Conservation (phyloP, 2,329 filamentous ascomycete species). For the Cladosporium sp. region DNA sequence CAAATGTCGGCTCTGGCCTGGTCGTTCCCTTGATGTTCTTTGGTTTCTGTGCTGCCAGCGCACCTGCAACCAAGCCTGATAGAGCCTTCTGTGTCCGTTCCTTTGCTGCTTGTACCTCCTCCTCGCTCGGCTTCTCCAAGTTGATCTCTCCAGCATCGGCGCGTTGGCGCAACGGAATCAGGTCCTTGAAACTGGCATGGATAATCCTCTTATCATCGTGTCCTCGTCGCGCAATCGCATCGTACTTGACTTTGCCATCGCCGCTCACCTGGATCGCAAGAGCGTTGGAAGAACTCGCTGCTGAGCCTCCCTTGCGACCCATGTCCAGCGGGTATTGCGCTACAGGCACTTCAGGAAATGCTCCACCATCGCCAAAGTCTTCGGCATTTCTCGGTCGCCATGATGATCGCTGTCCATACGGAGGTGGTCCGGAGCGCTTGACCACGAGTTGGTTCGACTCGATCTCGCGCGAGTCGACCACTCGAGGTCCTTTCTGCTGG, state of each 20-base stretch:
- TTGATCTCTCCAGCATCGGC: conserved; percentile 91
- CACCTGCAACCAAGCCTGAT: conserved; percentile 74
- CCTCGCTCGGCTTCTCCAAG: conserved; percentile 75
- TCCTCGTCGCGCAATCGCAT: conserved; percentile 86
- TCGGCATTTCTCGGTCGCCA: conserved; percentile 87
- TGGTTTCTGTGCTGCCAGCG: conserved; percentile 87
- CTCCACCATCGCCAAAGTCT: conserved; percentile 93
- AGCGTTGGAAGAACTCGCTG: conserved; percentile 68
- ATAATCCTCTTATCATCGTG: conserved; percentile 80
- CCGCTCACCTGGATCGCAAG: conserved; percentile 87
- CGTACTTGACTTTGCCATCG: conserved; percentile 92
- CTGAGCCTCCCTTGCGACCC: conserved; percentile 67
- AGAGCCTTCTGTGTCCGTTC: conserved; percentile 86
- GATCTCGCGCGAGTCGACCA: conserved; percentile 73
- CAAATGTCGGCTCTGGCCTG: conserved; percentile 83
- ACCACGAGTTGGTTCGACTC: conserved; percentile 83
- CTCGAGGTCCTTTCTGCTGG: conserved; percentile 73
- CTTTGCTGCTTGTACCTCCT: conserved; percentile 77
- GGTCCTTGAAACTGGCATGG: conserved; percentile 92
- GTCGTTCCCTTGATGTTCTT: conserved; percentile 86
- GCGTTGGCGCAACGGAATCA: conserved; percentile 88
- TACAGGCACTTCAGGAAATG: conserved; percentile 88
- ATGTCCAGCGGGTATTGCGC: conserved; percentile 96
- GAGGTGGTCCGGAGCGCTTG: conserved; percentile 76
- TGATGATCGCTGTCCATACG: conserved; percentile 80